Conservation (phyloP, 768 basidiomycete genomes). For the Mycena olivaceomarginata region DNA sequence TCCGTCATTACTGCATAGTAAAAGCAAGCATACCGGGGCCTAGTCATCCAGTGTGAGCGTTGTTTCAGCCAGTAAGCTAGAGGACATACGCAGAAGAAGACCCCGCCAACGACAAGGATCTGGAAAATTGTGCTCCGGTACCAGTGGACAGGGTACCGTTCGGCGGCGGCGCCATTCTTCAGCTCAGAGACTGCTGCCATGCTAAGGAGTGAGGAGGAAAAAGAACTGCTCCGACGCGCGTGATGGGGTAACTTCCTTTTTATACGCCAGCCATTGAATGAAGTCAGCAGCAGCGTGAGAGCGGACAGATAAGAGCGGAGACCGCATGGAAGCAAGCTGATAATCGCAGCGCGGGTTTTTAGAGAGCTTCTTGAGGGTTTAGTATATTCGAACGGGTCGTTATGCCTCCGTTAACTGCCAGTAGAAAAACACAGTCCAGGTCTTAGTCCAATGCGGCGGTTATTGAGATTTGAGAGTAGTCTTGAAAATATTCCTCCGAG, state of each 20-base stretch:
- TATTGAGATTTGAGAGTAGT: background rate
- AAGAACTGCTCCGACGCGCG: background rate
- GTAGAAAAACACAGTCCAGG: background rate
- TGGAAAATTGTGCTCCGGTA: slow-evolving; percentile 55
- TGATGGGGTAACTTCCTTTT: background rate
- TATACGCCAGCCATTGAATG: background rate
- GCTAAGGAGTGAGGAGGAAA: slow-evolving; percentile 11
- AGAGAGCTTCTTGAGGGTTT: background rate
- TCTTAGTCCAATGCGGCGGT: background rate
- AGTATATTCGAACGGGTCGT: too few species aligned
- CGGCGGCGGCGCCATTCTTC: slow-evolving; percentile 28
- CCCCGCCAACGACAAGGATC: slow-evolving; percentile 56
- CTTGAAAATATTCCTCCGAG: background rate
- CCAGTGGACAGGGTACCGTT: slow-evolving; percentile 52
- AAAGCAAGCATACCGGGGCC: slow-evolving; percentile 49
- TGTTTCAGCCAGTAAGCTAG: slow-evolving; percentile 35
- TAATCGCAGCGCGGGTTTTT: background rate
- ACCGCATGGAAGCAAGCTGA: background rate
- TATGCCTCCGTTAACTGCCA: too few species aligned
- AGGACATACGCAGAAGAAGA: slow-evolving; percentile 52
- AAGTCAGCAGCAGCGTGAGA: slow-evolving; percentile 1
- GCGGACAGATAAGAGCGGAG: background rate
- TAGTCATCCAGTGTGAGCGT: slow-evolving; percentile 11
- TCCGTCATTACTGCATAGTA: background rate
- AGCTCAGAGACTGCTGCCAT: slow-evolving; percentile 37